Percentiles rank a stretch among this genome's conserved stretches.
Conservation (phyloP, 2,329 filamentous ascomycete genomes). For the Didymella exigua region DNA sequence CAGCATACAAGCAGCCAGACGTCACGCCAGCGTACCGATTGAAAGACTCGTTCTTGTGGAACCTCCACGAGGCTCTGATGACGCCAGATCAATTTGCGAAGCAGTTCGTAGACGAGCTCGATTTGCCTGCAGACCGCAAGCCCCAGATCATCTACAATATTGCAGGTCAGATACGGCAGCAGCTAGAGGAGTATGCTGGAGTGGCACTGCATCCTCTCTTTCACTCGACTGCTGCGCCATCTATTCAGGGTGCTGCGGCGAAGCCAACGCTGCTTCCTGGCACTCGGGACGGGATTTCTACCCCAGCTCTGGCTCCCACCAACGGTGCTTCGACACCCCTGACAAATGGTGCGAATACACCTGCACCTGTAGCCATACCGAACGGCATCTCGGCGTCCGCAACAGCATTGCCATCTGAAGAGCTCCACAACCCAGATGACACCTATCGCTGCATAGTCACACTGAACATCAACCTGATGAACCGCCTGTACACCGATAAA, state of each 20-base stretch:
- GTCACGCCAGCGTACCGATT: constrained; percentile 82
- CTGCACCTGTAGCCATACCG: constrained; percentile 55
- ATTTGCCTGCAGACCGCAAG: constrained; percentile 75
- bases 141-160: constrained; percentile 75
- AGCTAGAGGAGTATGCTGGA: constrained; percentile 94
- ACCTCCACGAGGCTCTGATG: constrained; percentile 89
- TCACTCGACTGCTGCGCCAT: constrained; percentile 59
- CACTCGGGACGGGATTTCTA: constrained; percentile 59
- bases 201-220: constrained; percentile 93
- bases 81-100: constrained; percentile 97
- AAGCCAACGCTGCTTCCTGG: constrained; percentile 46
- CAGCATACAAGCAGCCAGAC: constrained; percentile 81
- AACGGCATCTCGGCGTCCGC: constrained; percentile 73
- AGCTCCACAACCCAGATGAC: constrained; percentile 86
- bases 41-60: constrained; percentile 97
- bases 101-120: constrained; percentile 86
- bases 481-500: constrained; percentile 91
- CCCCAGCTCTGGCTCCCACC: constrained; percentile 52
- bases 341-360: constrained; percentile 54
- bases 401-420: constrained; percentile 66
- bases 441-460: constrained; percentile 92
- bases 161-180: constrained; percentile 90
- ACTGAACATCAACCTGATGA: constrained; percentile 88
- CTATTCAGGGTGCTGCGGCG: constrained; percentile 37
- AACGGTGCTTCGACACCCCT: constrained; percentile 63